Base-by-base conservation (phyloP, 768 basidiomycete genomes). In the Collybia mongolica region DNA sequence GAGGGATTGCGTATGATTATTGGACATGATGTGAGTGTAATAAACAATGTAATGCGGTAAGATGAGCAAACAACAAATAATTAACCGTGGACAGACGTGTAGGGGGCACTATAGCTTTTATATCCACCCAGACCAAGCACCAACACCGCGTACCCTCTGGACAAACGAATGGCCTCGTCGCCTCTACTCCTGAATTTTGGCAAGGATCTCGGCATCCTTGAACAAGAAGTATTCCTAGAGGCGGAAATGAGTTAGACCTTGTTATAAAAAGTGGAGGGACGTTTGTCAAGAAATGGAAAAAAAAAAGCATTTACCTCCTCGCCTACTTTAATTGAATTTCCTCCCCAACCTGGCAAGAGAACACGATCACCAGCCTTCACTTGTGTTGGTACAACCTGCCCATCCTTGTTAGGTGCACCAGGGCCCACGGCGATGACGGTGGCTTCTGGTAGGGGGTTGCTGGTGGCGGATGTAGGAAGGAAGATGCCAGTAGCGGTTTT, bases 401-500 rank as follows among this genome's bases (percentile, higher is more conserved):
- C 96, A 2, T 90, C 82, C 75, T 92, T 93, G 75, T 90, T 81
- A 19, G 84, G 88, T 18, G 90, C 89, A 28, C 96, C 96, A 29
- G 96, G 96, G 51, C 95, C 96, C 41, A 91, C 88, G 20, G 96
- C 91, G 65, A 98, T 88, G 63, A 98, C 96, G 28, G 93, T 96
- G 5, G 93, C 96, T 72, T 98, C 96, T 1, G 95, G 94, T 14
- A 97, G 81, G 18, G 94, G 93, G 58, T 69, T 83, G 57, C 68
- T 80, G 22, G 91, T 93, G 6, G 89, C 84, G 1, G 93, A 92
- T 0, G 89, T 82, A 18, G 96, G 96, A 39, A 99, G 80, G 82
- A 94, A 94, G 66, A 99, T 86, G 29, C 96, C 96, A 20, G 88
- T 72, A 2, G 96, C 89, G 17, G 96, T 99, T 95, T 98, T 96